Conservation (phyloP, 768 basidiomycete genomes). For the Boletus subcaerulescens region DNA sequence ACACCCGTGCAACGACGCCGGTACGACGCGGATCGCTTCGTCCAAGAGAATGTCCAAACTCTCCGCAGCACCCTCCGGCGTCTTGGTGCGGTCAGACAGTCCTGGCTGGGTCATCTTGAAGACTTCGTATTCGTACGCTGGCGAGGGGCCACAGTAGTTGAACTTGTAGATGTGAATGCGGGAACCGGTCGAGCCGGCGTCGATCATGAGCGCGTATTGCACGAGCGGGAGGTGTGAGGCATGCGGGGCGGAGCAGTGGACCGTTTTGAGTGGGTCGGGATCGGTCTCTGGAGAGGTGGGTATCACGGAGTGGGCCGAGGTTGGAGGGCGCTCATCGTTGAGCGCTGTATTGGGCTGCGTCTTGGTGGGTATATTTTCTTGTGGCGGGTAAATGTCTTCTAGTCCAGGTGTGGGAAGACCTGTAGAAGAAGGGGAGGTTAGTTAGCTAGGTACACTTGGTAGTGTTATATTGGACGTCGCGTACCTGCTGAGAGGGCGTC, state of each 20-base stretch:
- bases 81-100: constrained; percentile 57
- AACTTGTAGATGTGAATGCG: constrained; percentile 99
- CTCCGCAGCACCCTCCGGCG: constrained; percentile 69
- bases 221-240: constrained; percentile 54
- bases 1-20: constrained; percentile 55
- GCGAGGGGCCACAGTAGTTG: constrained; percentile 77
- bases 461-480: neutral
- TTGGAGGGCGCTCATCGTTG: neutral
- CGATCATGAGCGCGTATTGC: constrained; percentile 95
- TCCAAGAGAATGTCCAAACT: constrained; percentile 78
- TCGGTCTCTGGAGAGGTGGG: constrained; percentile 70
- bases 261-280: constrained; percentile 68
- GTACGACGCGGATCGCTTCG: constrained; percentile 77
- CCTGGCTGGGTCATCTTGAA: constrained; percentile 84
- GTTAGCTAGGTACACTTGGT: neutral
- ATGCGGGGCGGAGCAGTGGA: constrained; percentile 63
- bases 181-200: constrained; percentile 96
- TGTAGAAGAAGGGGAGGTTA: neutral
- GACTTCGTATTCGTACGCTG: constrained; percentile 88
- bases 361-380: constrained; percentile 11
- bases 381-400: constrained; percentile 25
- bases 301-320: neutral
- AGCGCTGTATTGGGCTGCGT: neutral
- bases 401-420: constrained; percentile 17
- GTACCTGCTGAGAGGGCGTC: constrained; percentile 18